Conservation (phyloP, 2,329 filamentous ascomycete genomes). For the Penicillium sp. region DNA sequence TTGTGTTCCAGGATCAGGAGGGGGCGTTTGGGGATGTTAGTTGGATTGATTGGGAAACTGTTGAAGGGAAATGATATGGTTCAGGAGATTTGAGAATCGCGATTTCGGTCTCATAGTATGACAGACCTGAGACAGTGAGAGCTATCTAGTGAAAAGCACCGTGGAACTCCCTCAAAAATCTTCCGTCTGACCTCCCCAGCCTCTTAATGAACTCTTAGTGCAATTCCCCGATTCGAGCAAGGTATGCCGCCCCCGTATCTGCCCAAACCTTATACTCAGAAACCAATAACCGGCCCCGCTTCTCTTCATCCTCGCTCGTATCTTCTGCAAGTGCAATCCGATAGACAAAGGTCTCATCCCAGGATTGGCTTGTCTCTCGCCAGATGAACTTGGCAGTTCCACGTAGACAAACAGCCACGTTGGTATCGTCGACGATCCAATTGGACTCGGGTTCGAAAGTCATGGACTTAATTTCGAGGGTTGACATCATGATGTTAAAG, state of each 20-base stretch:
- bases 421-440: slow-evolving; percentile 40
- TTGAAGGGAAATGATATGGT: slow-evolving; percentile 1
- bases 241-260: slow-evolving; percentile 46
- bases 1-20: slow-evolving; percentile 51
- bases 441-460: slow-evolving; percentile 34
- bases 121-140: not conserved
- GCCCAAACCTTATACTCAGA: slow-evolving; percentile 45
- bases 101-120: not conserved
- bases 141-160: not conserved
- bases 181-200: not conserved
- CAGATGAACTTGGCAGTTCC: slow-evolving; percentile 37
- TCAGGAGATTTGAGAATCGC: no score
- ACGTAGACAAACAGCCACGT: slow-evolving; percentile 33
- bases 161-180: not conserved
- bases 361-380: slow-evolving; percentile 36
- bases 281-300: slow-evolving; percentile 28
- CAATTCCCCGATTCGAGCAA: slow-evolving; percentile 33
- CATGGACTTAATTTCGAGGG: slow-evolving; percentile 38
- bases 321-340: slow-evolving; percentile 37
- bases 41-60: slow-evolving; percentile 49
- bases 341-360: slow-evolving; percentile 45
- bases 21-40: slow-evolving; percentile 46
- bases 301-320: not conserved
- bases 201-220: not conserved
- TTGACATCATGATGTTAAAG: slow-evolving; percentile 34